Evolutionary conservation across 192 early-diverging fungal species (phyloP).

Genomic region (Coemansia sp.): DNA sequence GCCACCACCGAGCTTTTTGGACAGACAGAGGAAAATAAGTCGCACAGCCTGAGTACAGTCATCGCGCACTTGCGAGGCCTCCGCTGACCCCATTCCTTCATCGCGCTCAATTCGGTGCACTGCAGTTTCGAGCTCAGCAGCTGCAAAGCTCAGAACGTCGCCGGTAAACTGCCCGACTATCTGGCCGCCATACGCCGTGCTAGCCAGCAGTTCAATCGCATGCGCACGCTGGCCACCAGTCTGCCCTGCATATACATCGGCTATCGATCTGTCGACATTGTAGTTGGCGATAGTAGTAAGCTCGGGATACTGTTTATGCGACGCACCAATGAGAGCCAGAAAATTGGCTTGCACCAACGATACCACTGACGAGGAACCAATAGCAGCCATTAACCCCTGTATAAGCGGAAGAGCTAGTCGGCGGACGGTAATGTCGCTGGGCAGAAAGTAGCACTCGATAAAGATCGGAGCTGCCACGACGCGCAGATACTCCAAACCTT

Average conservation of each 20-base stretch:
- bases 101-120: conserved; percentile 6
- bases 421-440: conserved; percentile 21
- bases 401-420: conserved; percentile 39
- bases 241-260: conserved; percentile 21
- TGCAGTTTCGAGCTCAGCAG: conserved; percentile 17
- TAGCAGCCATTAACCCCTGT: conserved; percentile 24
- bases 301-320: neutral
- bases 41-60: conserved; percentile 45
- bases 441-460: conserved; percentile 48
- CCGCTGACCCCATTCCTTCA: conserved; percentile 29
- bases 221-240: conserved; percentile 27
- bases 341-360: conserved; percentile 32
- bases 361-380: conserved; percentile 24
- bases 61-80: conserved; percentile 33
- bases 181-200: conserved; percentile 27
- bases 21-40: conserved; percentile 39
- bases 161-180: conserved; percentile 26
- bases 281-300: too few species aligned
- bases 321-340: conserved; percentile 31
- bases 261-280: conserved; percentile 4
- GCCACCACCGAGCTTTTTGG: conserved; percentile 8
- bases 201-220: conserved; percentile 38
- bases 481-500: conserved; percentile 28
- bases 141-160: conserved; percentile 30
- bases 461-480: conserved; percentile 33